Evolutionary conservation across 192 early-diverging fungal genomes (phyloP), one percentile per base, ranked within the genome.

Genomic region (Entomortierella beljakovae): DNA sequence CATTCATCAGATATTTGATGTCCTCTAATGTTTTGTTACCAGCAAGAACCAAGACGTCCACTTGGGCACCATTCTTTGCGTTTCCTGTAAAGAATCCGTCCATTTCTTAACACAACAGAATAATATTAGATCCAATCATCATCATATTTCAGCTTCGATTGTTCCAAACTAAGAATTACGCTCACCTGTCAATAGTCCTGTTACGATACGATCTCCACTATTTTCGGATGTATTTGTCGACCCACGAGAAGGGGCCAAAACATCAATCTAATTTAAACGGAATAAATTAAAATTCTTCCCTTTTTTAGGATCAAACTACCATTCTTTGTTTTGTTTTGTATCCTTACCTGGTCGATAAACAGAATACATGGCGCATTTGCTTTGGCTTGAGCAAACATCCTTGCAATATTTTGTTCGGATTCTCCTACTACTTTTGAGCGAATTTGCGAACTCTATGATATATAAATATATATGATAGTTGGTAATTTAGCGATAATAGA

Each of bases 381-480:
- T 55, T 94, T 86, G 31, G 94, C 97, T 68, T 92, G 88, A 2
- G 89, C 82, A 88, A 99, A 99, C 60, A 97, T 80, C 7, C 85
- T 87, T 8, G 92, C 90, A 73, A 99, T 92, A 38, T 90, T 90
- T 57, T 91, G 87, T 64, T 99, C 97, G 0, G 94, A 93, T 80
- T 97, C 95, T 43, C 97, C 97, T n/a, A 99, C 94, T 25, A 97
- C 77, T 79, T 96, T 96, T 28, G 95, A 97, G 53, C 93, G 86
- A 32, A 99, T 79, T 80, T 94, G 92, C 1, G 96, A 89, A 37
- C 93, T 86, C 88, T 92, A 56, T 20, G 6, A 31, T 18, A 22
- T n/a, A 13, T n/a, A 90, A 11, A 6, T 16, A 7, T 10, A 8
- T 29, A 61, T 29, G n/a, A n/a, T n/a, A n/a, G n/a, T n/a, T n/a